These are phyloP conservation scores for Acer saccharum DNA, from an alignment of 345 rosid species.

Conservation along the genomic window DNA sequence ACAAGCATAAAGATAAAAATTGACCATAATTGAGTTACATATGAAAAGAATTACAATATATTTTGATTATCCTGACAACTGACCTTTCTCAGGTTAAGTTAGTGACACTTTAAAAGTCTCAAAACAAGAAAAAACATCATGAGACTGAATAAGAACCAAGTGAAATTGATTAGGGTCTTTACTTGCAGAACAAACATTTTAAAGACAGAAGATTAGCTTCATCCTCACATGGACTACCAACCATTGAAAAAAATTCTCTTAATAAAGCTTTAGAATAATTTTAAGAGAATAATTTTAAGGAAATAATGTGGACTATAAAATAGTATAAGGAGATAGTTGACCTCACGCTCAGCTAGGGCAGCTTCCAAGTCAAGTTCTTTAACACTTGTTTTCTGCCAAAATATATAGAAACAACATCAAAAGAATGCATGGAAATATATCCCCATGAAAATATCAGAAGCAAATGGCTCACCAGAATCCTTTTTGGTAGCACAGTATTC, in stretches of 20 bases:
- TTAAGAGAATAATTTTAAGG: neutral
- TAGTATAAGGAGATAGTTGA: slow-evolving; percentile 23
- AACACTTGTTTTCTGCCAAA: slow-evolving; percentile 80
- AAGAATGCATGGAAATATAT: slow-evolving; percentile 9
- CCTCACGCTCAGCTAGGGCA: slow-evolving; percentile 90
- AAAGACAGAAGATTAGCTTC: neutral
- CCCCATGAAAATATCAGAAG: neutral
- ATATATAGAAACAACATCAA: slow-evolving; percentile 24
- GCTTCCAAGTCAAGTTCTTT: slow-evolving; percentile 92
- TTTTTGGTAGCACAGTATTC: slow-evolving; percentile 63
- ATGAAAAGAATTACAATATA: neutral
- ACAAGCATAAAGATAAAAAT: neutral
- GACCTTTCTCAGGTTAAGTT: neutral
- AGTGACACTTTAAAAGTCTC: neutral
- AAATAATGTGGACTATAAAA: neutral
- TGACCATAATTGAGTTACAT: neutral
- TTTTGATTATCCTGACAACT: neutral
- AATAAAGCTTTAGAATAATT: neutral
- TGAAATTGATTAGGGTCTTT: neutral
- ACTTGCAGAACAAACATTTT: neutral
- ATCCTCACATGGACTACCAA: neutral
- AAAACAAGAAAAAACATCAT: neutral
- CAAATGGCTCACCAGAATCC: slow-evolving; percentile 56
- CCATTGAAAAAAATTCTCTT: neutral
- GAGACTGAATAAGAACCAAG: neutral